phyloP scores from a whole-genome alignment of 192 early-diverging fungal species.

The Coemansia sp. region DNA sequence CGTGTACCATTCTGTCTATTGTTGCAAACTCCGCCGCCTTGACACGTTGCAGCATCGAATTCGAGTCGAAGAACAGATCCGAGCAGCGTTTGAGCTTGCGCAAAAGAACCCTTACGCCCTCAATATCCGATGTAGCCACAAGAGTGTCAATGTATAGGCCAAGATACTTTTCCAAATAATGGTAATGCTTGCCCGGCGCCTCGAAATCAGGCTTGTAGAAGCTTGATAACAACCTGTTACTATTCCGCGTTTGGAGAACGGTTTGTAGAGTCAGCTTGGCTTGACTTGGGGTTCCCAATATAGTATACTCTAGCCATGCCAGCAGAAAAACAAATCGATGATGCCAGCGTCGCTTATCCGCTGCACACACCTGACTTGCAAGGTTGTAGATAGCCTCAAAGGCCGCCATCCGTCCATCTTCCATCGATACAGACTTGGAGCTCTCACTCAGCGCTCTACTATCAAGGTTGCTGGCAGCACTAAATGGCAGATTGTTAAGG shows the following conservation, averaged over 20 bases:
- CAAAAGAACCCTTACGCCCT: slow-evolving; percentile 27
- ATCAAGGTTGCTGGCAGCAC: background rate
- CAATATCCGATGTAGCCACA: slow-evolving; percentile 34
- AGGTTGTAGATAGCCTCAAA: slow-evolving; percentile 20
- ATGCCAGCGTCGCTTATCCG: slow-evolving; percentile 47
- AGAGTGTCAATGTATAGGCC: slow-evolving; percentile 37
- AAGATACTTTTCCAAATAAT: slow-evolving; percentile 53
- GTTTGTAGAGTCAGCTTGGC: slow-evolving; percentile 42
- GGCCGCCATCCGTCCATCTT: background rate
- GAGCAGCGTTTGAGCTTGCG: slow-evolving; percentile 48
- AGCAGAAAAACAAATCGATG: slow-evolving; percentile 38
- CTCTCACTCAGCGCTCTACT: background rate
- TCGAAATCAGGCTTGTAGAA: slow-evolving; percentile 57
- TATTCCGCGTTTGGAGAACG: slow-evolving; percentile 42
- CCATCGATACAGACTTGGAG: background rate
- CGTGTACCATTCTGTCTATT: slow-evolving; percentile 27
- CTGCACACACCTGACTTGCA: slow-evolving; percentile 26
- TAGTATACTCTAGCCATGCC: slow-evolving; percentile 45
- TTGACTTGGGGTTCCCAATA: slow-evolving; percentile 21
- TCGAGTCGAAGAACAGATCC: slow-evolving; percentile 23
- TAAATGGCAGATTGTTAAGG: slow-evolving; percentile 26
- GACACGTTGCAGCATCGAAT: slow-evolving; percentile 8
- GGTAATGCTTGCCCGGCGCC: slow-evolving; percentile 49
- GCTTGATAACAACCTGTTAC: slow-evolving; percentile 43
- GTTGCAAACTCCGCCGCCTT: slow-evolving; percentile 18